Conservation (phyloP, 2,329 filamentous ascomycete genomes). For the Huntiella moniliformis region DNA sequence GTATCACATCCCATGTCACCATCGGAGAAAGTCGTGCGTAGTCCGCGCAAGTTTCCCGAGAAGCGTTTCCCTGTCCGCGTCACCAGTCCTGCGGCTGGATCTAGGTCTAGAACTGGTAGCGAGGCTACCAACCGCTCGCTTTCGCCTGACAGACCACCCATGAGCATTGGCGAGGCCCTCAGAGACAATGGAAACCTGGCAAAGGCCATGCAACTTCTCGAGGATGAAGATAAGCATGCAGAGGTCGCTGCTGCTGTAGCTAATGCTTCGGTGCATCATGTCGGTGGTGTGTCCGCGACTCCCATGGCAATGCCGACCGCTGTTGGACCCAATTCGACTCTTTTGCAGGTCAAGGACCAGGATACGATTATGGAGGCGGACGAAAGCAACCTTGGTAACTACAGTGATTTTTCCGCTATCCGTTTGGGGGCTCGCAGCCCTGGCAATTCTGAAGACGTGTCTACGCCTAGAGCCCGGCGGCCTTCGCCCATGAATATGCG, state of each 20-base stretch:
- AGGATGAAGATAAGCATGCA: slow-evolving; percentile 26
- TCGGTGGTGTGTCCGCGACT: slow-evolving; percentile 15
- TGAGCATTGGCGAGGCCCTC: slow-evolving; percentile 34
- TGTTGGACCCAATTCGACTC: not conserved
- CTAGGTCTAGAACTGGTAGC: slow-evolving; percentile 10
- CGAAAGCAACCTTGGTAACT: slow-evolving; percentile 35
- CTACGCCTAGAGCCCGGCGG: slow-evolving; percentile 24
- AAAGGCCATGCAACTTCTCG: slow-evolving; percentile 43
- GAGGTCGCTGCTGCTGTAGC: not conserved
- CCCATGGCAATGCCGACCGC: slow-evolving; percentile 17
- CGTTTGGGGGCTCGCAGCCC: slow-evolving; percentile 23
- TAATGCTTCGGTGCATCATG: slow-evolving; percentile 10
- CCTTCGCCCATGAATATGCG: slow-evolving; percentile 26
- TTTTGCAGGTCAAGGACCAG: slow-evolving; percentile 3
- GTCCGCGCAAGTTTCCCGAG: slow-evolving; percentile 31
- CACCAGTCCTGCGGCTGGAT: slow-evolving; percentile 17
- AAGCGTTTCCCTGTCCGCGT: slow-evolving; percentile 44
- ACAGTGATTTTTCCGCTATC: slow-evolving; percentile 78
- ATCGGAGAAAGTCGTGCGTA: slow-evolving; percentile 20
- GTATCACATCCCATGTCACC: slow-evolving; percentile 12
- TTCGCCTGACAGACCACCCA: slow-evolving; percentile 15
- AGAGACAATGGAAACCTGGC: slow-evolving; percentile 36
- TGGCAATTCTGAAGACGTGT: slow-evolving; percentile 4
- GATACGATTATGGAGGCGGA: slow-evolving; percentile 15
- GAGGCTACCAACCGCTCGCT: slow-evolving; percentile 8